Base-by-base conservation (phyloP, 2,329 filamentous ascomycete genomes). In the Aspergillus sp. region DNA sequence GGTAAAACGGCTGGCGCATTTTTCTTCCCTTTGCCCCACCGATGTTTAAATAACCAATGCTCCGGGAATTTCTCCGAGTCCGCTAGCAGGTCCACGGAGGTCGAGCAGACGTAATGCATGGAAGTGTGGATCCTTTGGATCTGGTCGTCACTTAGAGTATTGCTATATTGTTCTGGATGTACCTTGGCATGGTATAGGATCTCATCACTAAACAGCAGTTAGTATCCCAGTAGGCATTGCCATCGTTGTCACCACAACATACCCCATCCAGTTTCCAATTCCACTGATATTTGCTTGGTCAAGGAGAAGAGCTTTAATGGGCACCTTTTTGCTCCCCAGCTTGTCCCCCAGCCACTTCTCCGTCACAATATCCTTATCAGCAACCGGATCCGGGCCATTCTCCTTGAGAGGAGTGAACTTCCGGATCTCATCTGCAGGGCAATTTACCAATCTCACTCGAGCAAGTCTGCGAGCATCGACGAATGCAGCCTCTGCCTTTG, bases 221-320 rank as follows among this genome's bases (percentile, higher is more conserved):
- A 53, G 42, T 33, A 19, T 44, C 9, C 19, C 19, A 39, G 27
- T 27, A 33, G 13, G 31, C 12, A 26, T 27, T 27, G n/a, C 1
- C 26, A 11, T 6, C 13, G 7, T 9, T 5, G 27, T 34, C 8
- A 19, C 19, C 19, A 42, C 5, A 31, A 62, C 74, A 52, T 65
- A 80, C 69, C 85, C 90, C 42, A 98, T 91, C 91, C 91, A 98
- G 61, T 97, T 97, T 0, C 93, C 93, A 49, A 98, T 88, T 6
- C 93, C 93, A 58, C 87, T 93, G 48, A 97, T 86, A 62, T 86
- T 86, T 12, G 82, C 77, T 66, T 98, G 93, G 61, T 97, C 88
- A 4, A 97, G 75, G 9, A 98, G 72, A 13, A 96, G 74, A 0
- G 90, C 88, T 64, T 97, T 97, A 51, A 97, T 79, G 0, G 91